Percentiles rank a stretch among this genome's conserved stretches.
phyloP scores from a whole-genome alignment of 1,284 basidiomycete species.

The Microbotryum scabiosae region DNA sequence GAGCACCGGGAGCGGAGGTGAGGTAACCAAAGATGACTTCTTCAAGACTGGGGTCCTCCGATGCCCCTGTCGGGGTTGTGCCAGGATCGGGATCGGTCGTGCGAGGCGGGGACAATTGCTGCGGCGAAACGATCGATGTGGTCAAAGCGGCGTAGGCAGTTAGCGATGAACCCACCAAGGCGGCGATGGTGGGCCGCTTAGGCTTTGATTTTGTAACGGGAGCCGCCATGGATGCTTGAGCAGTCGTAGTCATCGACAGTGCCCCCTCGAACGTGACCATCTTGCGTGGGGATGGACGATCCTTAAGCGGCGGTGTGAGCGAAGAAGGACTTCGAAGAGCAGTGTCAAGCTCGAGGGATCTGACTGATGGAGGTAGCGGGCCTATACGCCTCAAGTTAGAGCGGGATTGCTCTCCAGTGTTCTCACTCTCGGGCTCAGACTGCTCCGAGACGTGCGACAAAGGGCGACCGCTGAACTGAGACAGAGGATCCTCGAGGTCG shows the following conservation, averaged over 20 bases:
- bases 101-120: background rate
- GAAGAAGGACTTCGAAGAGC: background rate
- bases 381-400: background rate
- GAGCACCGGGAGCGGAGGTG: background rate
- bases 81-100: background rate
- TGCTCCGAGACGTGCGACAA: constrained; percentile 3
- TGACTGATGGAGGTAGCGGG: background rate
- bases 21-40: background rate
- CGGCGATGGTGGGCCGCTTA: no score
- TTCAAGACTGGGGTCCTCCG: no score
- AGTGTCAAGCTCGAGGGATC: background rate
- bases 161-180: no score
- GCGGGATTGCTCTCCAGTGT: background rate
- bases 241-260: no score
- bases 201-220: no score
- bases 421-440: background rate
- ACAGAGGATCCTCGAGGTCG: background rate
- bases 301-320: background rate
- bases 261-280: background rate
- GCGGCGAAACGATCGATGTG: no score
- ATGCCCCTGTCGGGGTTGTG: background rate
- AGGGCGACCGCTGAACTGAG: background rate
- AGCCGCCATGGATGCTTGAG: no score
- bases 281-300: background rate
- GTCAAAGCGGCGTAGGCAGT: no score